Evolutionary conservation across 495 filamentous ascomycete species (phyloP), one percentile per base, ranked within the genome.

Genomic region (Talaromyces proteolyticus): DNA sequence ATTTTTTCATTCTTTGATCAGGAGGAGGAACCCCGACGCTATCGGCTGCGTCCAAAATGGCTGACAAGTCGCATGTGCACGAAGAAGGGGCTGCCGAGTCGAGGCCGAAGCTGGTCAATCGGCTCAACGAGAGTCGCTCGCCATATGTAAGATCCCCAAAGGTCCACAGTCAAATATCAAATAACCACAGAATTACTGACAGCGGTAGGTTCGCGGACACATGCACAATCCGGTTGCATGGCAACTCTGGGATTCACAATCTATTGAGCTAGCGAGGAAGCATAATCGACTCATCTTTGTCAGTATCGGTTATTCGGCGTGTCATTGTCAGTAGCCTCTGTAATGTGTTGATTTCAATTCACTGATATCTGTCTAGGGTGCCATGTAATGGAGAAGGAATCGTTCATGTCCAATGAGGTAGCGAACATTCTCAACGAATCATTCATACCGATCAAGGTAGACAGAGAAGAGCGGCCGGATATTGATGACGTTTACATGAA

Each of bases 401-500:
- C 88, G 7, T 97, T 97, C 60, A 86, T 85, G 63, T 89, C 93
- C 50, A 70, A 76, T 3, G 80, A 87, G 40, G 83, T 96, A 45
- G 92, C 94, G 17, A 69, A 75, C 6, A 76, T 95, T 50, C 78
- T 98, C 38, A 98, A 97, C 67, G 73, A 82, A 49, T 77, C 83
- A 42, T 97, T 97, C 65, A 84, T 98, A 19, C 93, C 93, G 6
- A 85, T 98, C 66, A 87, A 96, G 56, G 78, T 97, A 55, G 93
- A 98, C 63, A 82, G 91, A 23, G 93, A 98, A 65, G 92, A 96
- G 64, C 85, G 92, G 26, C 93, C 94, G 2, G 91, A 97, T 63
- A 81, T 97, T 56, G 93, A 98, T 62, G 85, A 89, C 46, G 91
- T 97, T 50, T 98, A 97, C 63, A 95, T 96, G 87, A 95, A 96